Evolutionary conservation across 352 stramenopile genomes (phyloP), one percentile per base, ranked within the genome.

Genomic region (Pythium phragmitis): DNA sequence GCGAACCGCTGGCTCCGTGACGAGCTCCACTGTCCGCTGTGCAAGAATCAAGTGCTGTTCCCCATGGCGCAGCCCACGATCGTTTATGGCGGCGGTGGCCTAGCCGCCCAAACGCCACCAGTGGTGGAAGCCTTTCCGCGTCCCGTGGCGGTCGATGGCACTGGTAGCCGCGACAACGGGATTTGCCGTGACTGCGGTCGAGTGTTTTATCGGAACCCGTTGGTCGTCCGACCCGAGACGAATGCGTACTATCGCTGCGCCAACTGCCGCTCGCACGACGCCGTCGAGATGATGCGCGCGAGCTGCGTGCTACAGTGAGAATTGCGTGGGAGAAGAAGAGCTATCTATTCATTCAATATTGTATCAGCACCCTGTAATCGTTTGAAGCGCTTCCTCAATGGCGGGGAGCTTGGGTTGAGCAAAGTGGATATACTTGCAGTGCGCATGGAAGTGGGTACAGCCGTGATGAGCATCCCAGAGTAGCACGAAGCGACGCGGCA

Each of bases 221-320:
- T 43, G 7, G 77, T 73, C 23, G 69, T 89, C 16, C 77, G 72
- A 2, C 81, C 83, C 0, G 80, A 88, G 34, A 91, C 83, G 4
- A 86, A 79, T 48, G 81, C 68, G 4, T 92, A 80, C 76, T 89
- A 88, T 59, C 78, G 83, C 47, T 92, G 83, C 61, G 62, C 79
- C 21, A 66, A 72, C 51, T 92, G 83, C 59, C 74, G 80, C 33
- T 66, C 63, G 6, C 76, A 69, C 30, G 75, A 91, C 62, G 79
- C 80, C 37, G 56, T 83, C 30, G 65, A 78, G 3, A 74, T 89
- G 47, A 42, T 87, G 11, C 77, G 79, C 4, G 72, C 65, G 21
- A 91, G 81, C 53, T 92, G 83, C 57, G 63, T 63, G 6, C 13
- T 92, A 13, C 76, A 88, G 60, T 89, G 85, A 36, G 41, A 49